Evolutionary conservation across 1,139 yeast genomes (phyloP), one percentile per base, ranked within the genome.

Genomic region (Scheffersomyces quercinus): DNA sequence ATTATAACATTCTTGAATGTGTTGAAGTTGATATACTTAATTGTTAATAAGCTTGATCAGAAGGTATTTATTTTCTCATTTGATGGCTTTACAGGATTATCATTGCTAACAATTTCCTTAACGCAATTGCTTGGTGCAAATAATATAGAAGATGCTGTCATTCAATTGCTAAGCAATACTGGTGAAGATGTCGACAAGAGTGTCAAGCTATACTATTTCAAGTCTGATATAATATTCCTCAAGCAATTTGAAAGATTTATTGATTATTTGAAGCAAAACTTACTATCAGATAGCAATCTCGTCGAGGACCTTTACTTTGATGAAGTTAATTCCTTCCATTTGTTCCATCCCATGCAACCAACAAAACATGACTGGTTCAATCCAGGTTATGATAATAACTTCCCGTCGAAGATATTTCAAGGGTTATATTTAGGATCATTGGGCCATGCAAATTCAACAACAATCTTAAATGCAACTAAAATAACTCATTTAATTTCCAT

Each of bases 51-150:
- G 39, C 39, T 43, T 38, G 56, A 60, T 37, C 45, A 56, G 40
- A 58, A 65, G 29, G 59, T 68, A 3, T 68, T 70, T 42, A 52
- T 70, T 4, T 70, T 67, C 44, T 67, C 67, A 3, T 65, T 62
- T 47, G 77, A 72, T 49, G 77, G 77, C 0, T 72, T 68, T 47
- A 70, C 77, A 11, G 75, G 75, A 1, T 56, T 67, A 32, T 62
- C 73, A 4, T 47, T 70, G 29, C 52, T 71, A 34, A 50, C 64
- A 3, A 58, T 70, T 35, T 52, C 53, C 20, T 34, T 50, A 28
- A 44, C 47, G 31, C 56, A 53, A 32, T 29, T 51, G 12, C 42
- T 53, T 13, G 20, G 43, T 26, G 43, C 47, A 6, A 39, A 41
- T 29, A 49, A 59, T 4, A 41, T 55, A 26, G 75, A 70, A 37